Percentiles rank a stretch among this genome's conserved stretches.
Evolutionary conservation across 2,329 filamentous ascomycete species (phyloP).

Genomic region (Colletotrichum eremochloae): DNA sequence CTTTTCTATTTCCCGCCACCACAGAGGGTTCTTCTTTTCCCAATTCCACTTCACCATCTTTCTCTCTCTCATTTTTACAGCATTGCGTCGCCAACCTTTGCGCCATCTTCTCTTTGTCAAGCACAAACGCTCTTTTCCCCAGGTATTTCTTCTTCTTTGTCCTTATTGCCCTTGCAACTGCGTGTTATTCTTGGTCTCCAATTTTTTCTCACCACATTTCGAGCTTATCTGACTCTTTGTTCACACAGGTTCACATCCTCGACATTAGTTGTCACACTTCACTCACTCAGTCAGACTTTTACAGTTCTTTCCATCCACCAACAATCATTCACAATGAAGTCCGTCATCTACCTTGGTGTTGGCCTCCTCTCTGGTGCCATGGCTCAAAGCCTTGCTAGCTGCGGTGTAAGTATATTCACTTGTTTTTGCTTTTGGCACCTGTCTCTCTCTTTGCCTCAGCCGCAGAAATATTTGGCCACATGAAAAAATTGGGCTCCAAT

Average conservation of each 20-base stretch:
- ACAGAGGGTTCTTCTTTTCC: constrained; percentile 15
- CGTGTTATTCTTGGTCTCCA: neutral
- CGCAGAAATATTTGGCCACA: neutral
- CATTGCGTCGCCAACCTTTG: neutral
- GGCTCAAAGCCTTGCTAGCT: constrained; percentile 58
- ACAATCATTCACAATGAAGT: constrained; percentile 39
- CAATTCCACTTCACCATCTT: constrained; percentile 12
- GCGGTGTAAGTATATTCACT: constrained; percentile 63
- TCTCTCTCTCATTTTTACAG: neutral
- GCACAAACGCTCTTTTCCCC: constrained; percentile 10
- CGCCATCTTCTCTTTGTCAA: neutral
- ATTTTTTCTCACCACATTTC: too few species aligned
- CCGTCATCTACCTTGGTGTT: constrained; percentile 33
- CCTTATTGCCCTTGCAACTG: neutral
- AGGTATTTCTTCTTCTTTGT: constrained; percentile 19
- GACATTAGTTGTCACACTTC: neutral
- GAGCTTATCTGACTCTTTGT: constrained; percentile 10
- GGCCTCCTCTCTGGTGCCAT: constrained; percentile 55
- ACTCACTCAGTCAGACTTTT: constrained; percentile 24
- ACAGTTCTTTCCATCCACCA: constrained; percentile 8
- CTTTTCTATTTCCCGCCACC: neutral
- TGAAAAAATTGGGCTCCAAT: neutral
- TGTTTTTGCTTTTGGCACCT: neutral
- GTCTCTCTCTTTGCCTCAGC: neutral
- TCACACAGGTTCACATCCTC: constrained; percentile 17